phyloP scores from a whole-genome alignment of 2,329 filamentous ascomycete genomes.

The Diplodia seriata region DNA sequence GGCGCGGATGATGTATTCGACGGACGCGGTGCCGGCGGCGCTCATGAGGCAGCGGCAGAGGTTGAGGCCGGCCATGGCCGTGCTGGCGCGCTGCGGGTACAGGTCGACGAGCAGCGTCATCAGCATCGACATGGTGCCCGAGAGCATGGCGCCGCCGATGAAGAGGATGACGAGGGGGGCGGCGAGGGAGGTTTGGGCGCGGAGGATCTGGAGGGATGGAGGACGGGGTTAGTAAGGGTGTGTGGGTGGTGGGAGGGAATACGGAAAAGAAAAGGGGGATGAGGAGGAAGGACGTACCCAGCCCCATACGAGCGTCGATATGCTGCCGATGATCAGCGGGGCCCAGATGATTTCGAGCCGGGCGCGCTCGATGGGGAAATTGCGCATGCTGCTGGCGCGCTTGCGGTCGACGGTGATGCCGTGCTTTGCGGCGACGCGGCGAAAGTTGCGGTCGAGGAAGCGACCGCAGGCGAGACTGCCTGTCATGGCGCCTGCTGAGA shows the following conservation, averaged over 20 bases:
- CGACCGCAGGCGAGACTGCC: constrained; percentile 57
- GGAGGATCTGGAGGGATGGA: not conserved
- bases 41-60: constrained; percentile 42
- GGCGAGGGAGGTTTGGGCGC: constrained; percentile 35
- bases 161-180: constrained; percentile 57
- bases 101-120: constrained; percentile 56
- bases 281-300: constrained; percentile 45
- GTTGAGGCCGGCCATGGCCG: constrained; percentile 50
- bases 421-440: constrained; percentile 67
- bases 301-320: constrained; percentile 49
- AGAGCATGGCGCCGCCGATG: constrained; percentile 62
- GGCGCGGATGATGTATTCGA: constrained; percentile 42
- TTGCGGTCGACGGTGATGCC: constrained; percentile 68
- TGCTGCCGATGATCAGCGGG: constrained; percentile 44
- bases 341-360: constrained; percentile 52
- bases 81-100: constrained; percentile 49
- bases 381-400: constrained; percentile 60
- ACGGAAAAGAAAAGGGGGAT: not conserved
- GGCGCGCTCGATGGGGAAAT: constrained; percentile 60
- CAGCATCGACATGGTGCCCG: constrained; percentile 57
- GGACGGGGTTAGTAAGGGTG: not conserved
- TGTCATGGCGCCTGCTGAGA: constrained; percentile 45
- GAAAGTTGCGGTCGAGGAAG: constrained; percentile 75
- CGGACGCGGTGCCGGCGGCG: constrained; percentile 41
- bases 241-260: not conserved